Evolutionary conservation across 2,329 filamentous ascomycete genomes (phyloP), one percentile per base, ranked within the genome.

Genomic region (Trichoderma sp.): DNA sequence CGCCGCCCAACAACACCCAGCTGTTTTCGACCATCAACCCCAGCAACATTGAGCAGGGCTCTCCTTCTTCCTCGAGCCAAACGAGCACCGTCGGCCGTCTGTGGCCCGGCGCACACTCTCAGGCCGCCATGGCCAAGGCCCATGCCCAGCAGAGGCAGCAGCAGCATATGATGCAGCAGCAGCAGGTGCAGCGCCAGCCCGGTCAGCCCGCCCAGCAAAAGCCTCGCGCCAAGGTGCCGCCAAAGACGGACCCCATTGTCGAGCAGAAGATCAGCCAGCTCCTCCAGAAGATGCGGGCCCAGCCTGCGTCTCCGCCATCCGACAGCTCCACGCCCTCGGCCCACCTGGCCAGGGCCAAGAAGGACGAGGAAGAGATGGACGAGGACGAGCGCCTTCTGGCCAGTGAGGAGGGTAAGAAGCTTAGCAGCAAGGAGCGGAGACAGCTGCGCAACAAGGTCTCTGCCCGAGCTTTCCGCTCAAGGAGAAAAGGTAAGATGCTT

Each of bases 371-470:
- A 68, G 94, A 98, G 61, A 98, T 99, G 94, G 95, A 99, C 72
- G 94, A 97, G 77, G 95, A 98, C 72, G 95, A 98, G 83, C 86
- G 92, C 70, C 83, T 97, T 10, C 83, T 97, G 24, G 92, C 92
- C n/a, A 97, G 93, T 67, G 95, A 99, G 73, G 94, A 97, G 79
- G 95, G 94, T 73, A 99, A 99, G 88, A 97, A 97, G 82, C 85
- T 99, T n/a, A 95, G 89, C 79, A 96, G 92, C 83, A 98, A 98
- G 81, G 93, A 98, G 79, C 89, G 95, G 67, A 89, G 95, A 70
- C 95, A 98, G 78, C 85, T 99, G n/a, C 88, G 95, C 69, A 99
- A 99, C 85, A 99, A 99, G 81, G 95, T 99, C 5, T 99, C 95
- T 48, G 95, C 95, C 68, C 92, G 95, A 71, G 94, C 94, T 59